phyloP scores from a whole-genome alignment of 768 basidiomycete species.

The Tulasnella sp. region DNA sequence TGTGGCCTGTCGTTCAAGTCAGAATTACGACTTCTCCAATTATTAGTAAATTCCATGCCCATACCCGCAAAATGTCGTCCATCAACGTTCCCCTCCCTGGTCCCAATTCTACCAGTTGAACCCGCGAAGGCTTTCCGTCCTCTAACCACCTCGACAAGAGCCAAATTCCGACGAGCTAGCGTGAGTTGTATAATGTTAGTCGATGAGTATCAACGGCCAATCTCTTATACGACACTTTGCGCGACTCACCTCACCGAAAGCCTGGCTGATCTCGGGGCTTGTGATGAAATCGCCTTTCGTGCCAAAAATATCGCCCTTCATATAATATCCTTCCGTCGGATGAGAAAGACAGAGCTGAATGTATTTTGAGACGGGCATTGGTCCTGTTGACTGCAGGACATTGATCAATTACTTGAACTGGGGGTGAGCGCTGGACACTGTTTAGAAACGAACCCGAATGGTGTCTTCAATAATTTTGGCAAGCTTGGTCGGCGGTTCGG shows the following conservation, averaged over 20 bases:
- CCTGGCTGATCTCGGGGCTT: constrained; percentile 93
- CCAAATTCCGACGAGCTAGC: constrained; percentile 87
- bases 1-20: constrained; percentile 52
- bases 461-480: constrained; percentile 20
- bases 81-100: constrained; percentile 93
- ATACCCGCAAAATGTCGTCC: constrained; percentile 82
- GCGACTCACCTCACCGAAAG: constrained; percentile 86
- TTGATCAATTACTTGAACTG: background rate
- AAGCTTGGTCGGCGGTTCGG: background rate
- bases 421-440: background rate
- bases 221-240: constrained; percentile 28
- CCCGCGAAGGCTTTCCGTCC: constrained; percentile 51
- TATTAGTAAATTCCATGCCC: constrained; percentile 40
- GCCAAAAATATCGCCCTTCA: constrained; percentile 80
- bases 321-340: constrained; percentile 92
- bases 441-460: constrained; percentile 2
- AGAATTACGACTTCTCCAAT: background rate
- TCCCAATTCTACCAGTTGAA: constrained; percentile 87
- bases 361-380: constrained; percentile 84
- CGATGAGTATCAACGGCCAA: constrained; percentile 40
- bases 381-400: constrained; percentile 72
- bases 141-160: constrained; percentile 69
- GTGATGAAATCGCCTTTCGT: constrained; percentile 90
- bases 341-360: constrained; percentile 91
- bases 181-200: constrained; percentile 36